Conservation (phyloP, 306 rosid genomes). For the Astragalus membranaceus region DNA sequence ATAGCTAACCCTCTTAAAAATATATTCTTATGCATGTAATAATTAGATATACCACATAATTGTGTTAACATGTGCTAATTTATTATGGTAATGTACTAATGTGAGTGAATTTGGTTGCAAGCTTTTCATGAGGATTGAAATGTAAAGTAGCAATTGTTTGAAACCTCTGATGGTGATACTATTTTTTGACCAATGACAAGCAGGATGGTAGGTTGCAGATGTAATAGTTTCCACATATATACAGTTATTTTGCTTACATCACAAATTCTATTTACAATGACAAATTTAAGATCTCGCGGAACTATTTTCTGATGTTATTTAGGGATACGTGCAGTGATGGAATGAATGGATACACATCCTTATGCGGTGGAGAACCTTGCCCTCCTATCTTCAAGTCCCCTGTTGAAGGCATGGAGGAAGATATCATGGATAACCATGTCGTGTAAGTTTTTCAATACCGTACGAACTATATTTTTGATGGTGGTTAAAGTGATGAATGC, state of each 20-base stretch:
- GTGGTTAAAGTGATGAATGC: background rate
- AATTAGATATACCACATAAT: background rate
- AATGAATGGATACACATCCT: slow-evolving; percentile 91
- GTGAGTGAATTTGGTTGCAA: background rate
- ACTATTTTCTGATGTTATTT: slow-evolving; percentile 60
- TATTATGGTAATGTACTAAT: background rate
- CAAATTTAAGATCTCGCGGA: slow-evolving; percentile 29
- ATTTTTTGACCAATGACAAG: slow-evolving; percentile 16
- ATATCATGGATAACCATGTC: slow-evolving; percentile 92
- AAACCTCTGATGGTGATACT: slow-evolving; percentile 22
- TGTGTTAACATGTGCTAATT: background rate
- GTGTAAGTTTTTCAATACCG: slow-evolving; percentile 45
- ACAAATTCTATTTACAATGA: background rate
- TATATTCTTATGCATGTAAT: background rate
- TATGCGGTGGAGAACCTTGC: slow-evolving; percentile 89
- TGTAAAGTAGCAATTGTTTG: slow-evolving; percentile 28
- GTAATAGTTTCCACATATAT: slow-evolving; percentile 1
- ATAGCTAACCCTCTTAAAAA: too few species aligned
- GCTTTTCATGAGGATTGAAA: background rate
- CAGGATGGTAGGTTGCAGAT: background rate
- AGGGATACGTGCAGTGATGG: slow-evolving; percentile 91
- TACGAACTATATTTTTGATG: background rate
- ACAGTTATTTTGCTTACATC: background rate
- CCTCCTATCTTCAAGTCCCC: slow-evolving; percentile 96
- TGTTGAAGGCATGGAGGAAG: slow-evolving; percentile 74